Base-by-base conservation (phyloP, 257 asterid genomes). In the Jacaranda copaia region DNA sequence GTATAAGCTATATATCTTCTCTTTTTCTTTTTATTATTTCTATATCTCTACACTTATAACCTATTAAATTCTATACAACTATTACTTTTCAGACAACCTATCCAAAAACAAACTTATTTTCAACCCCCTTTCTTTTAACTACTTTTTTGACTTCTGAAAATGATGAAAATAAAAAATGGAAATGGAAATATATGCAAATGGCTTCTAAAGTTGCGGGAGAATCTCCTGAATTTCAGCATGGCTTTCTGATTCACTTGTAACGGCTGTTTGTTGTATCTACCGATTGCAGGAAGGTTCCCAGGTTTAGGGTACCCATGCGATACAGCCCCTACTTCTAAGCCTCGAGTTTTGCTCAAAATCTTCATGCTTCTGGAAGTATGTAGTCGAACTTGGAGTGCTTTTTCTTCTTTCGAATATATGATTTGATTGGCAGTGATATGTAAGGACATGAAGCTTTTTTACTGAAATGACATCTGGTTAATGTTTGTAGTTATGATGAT, bases 281-380 rank as follows among this genome's bases (percentile, higher is more conserved):
- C n/a, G 2, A 25, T 77, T 87, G 80, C 89, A 91, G 94, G 85
- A 91, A 91, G 84, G 89, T 87, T 58, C 91, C 91, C 35, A 81
- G 97, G 86, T 85, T 81, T 81, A 86, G 94, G 77, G 85, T 77
- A 72, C 89, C 93, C 35, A 87, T 87, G 94, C 84, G 93, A 53
- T 88, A 84, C 80, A 85, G 86, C 81, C 93, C 93, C 55, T 89
- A 89, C 85, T 85, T 84, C 73, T 87, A 83, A 89, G 80, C 77
- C 77, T 36, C 70, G 6, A 55, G 36, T 55, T 76, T 14, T 36
- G 25, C 58, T 13, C 20, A 55, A 63, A 68, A 45, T 65, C 5
- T 25, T 80, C 43, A 10, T 61, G 70, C 77, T 68, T 68, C 48
- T 72, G 71, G 74, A 25, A 70, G 72, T 70, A 73, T 46, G 63